Evolutionary conservation across 164 flowering plant genomes (phyloP).

Genomic region (Dillenia suffruticosa): DNA sequence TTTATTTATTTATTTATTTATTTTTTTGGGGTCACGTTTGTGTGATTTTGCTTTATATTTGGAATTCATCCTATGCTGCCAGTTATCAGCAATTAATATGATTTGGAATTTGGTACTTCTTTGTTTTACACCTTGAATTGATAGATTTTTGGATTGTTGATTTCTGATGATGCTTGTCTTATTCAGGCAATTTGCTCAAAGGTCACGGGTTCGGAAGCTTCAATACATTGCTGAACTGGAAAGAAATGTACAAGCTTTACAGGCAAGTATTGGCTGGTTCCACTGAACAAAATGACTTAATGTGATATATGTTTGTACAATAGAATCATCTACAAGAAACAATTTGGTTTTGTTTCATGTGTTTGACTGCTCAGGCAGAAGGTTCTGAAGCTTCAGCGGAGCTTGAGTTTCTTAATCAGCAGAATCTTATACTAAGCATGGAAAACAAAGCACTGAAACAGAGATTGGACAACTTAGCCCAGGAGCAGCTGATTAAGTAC

Average conservation of each 20-base stretch:
- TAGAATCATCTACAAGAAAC: background rate
- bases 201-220: constrained; percentile 93
- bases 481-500: constrained; percentile 81
- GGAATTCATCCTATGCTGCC: too few relatives aligned
- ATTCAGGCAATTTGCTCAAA: constrained; percentile 93
- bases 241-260: constrained; percentile 77
- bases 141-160: background rate
- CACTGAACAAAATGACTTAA: background rate
- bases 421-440: constrained; percentile 74
- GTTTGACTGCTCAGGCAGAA: constrained; percentile 55
- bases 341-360: constrained; percentile 2
- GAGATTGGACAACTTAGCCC: constrained; percentile 74
- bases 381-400: constrained; percentile 88
- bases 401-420: constrained; percentile 80
- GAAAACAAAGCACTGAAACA: constrained; percentile 93
- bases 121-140: background rate
- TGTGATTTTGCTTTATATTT: too few relatives aligned
- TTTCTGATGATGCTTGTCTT: background rate
- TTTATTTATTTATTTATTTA: too few relatives aligned
- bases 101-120: background rate
- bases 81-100: too few relatives aligned
- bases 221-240: constrained; percentile 96
- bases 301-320: background rate
- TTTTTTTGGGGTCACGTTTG: too few relatives aligned
- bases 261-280: constrained; percentile 40